A percentile compares a stretch with the other conserved stretches of the same genome.
These are phyloP conservation scores for Penicillium sp. DNA, from an alignment of 2,329 filamentous ascomycete genomes.

Conservation along the genomic window DNA sequence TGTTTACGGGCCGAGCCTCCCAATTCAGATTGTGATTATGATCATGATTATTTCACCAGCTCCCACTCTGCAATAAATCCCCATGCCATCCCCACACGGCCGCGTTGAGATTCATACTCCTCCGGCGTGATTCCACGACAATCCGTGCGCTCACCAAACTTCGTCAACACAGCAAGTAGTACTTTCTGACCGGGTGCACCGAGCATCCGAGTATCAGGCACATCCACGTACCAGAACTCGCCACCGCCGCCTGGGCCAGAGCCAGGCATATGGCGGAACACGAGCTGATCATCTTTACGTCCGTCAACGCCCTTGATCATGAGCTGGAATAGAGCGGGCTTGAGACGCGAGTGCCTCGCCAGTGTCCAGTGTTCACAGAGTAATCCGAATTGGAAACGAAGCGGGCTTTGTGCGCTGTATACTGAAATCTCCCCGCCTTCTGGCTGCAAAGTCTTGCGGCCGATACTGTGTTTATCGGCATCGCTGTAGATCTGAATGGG, in stretches of 20 bases:
- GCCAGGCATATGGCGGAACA: slow-evolving; percentile 57
- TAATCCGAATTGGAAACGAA: slow-evolving; percentile 79
- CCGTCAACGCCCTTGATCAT: slow-evolving; percentile 66
- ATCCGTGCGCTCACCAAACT: slow-evolving; percentile 50
- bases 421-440: slow-evolving; percentile 60
- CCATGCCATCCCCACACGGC: slow-evolving; percentile 51
- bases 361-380: slow-evolving; percentile 80
- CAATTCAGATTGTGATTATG: not conserved
- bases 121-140: slow-evolving; percentile 53
- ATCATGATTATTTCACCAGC: slow-evolving; percentile 36
- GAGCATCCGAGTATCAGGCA: slow-evolving; percentile 60
- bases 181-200: slow-evolving; percentile 69
- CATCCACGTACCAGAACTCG: slow-evolving; percentile 78
- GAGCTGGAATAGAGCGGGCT: slow-evolving; percentile 65
- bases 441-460: slow-evolving; percentile 62
- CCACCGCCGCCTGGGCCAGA: slow-evolving; percentile 60
- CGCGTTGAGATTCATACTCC: slow-evolving; percentile 51
- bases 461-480: slow-evolving; percentile 52
- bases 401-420: slow-evolving; percentile 49
- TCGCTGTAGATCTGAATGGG: slow-evolving; percentile 50
- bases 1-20: not conserved
- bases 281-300: slow-evolving; percentile 64
- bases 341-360: slow-evolving; percentile 61
- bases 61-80: slow-evolving; percentile 56
- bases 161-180: slow-evolving; percentile 62